Evolutionary conservation across 441 rosid genomes (phyloP).

Genomic region (Corymbia citriodora): DNA sequence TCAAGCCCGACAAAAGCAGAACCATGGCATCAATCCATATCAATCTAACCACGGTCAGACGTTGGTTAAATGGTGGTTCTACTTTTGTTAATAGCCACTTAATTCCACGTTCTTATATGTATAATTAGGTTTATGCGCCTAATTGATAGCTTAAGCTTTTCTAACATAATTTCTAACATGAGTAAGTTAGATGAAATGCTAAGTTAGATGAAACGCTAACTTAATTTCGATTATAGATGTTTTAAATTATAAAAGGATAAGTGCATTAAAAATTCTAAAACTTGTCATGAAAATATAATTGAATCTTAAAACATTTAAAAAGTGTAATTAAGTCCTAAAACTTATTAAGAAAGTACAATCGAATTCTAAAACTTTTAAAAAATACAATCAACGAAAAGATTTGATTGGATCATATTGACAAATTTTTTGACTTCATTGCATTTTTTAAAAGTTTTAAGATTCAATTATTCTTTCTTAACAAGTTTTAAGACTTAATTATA

Average conservation of each 20-base stretch:
- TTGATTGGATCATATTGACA: background rate
- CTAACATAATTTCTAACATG: background rate
- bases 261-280: no score
- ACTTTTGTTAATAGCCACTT: background rate
- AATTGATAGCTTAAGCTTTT: background rate
- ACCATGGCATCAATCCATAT: background rate
- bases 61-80: background rate
- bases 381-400: background rate
- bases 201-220: background rate
- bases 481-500: no score
- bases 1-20: background rate
- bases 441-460: no score
- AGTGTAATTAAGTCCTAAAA: no score
- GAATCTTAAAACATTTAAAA: no score
- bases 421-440: no score
- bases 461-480: no score
- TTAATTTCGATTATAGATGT: background rate
- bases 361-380: background rate
- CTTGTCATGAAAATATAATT: no score
- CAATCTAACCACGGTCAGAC: background rate
- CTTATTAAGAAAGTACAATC: no score
- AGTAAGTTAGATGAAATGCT: background rate
- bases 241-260: background rate
- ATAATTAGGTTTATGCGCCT: background rate
- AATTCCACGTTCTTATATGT: background rate